Base-by-base conservation (phyloP, 306 rosid genomes). In the Rubus idaeus region DNA sequence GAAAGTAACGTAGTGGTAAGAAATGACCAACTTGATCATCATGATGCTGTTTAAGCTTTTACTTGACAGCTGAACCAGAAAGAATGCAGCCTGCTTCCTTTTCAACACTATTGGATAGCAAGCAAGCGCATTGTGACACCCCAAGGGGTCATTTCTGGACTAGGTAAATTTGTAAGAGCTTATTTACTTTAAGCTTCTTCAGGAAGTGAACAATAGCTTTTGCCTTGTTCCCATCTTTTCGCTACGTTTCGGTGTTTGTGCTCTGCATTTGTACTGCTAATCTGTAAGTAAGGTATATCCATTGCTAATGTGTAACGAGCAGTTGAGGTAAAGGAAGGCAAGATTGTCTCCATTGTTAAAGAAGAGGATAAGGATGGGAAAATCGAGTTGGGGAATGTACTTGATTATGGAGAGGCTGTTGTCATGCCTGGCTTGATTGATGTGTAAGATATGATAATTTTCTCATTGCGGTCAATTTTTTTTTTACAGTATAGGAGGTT, bases 391-490 rank as follows among this genome's bases (percentile, higher is more conserved):
- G 80, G 67, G 53, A 78, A 85, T 63, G 81, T 90, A 45, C 73
- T 90, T 80, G 96, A 90, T 82, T 95, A 90, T 74, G 89, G 88
- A 79, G 94, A 95, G 42, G 90, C 97, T 70, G 96, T 92, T 80
- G 76, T 95, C 75, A 89, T 92, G 97, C 99, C 97, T 53, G 99
- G 99, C 81, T 77, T 95, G 86, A 89, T 92, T 79, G 99, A 95
- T 71, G 91, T 89, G 97, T 95, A 89, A 89, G 96, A 81, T 57
- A 16, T 57, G 63, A 47, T 41, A 70, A 61, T 17, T 42, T 71
- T 75, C 71, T 73, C 53, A 37, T 42, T 30, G 1, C 60, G 66
- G 23, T 42, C 49, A 63, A 49, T 71, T 76, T 77, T 23, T 23
- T 23, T 39, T 58, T 41, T 42, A 6, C 47, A 9, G 26, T 5